phyloP scores from a whole-genome alignment of 495 filamentous ascomycete genomes.

The Aspergillus bertholletiae region DNA sequence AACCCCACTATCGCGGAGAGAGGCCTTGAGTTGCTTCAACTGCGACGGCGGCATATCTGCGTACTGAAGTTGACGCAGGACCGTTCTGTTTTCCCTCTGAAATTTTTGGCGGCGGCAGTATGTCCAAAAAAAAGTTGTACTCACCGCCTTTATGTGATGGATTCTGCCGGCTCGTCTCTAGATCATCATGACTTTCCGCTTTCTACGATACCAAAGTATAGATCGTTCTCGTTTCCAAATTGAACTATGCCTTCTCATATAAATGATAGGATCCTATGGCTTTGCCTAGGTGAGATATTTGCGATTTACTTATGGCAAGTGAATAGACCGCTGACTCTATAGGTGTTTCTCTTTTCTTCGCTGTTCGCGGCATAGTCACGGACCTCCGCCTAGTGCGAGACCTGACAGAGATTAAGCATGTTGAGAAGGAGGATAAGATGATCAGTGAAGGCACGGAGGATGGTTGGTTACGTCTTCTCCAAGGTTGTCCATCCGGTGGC shows the following conservation, averaged over 20 bases:
- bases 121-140: slow-evolving; percentile 22
- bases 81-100: slow-evolving; percentile 11
- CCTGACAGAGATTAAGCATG: slow-evolving; percentile 46
- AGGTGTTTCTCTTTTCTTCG: slow-evolving; percentile 47
- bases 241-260: slow-evolving; percentile 37
- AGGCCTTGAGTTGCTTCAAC: slow-evolving; percentile 90
- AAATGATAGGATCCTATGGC: slow-evolving; percentile 42
- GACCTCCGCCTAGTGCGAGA: slow-evolving; percentile 45
- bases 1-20: slow-evolving; percentile 80
- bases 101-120: slow-evolving; percentile 20
- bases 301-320: neutral
- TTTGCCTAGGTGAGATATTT: slow-evolving; percentile 35
- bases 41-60: slow-evolving; percentile 86
- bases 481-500: neutral
- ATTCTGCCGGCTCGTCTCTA: slow-evolving; percentile 29
- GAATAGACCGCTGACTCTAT: neutral
- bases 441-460: slow-evolving; percentile 48
- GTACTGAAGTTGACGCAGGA: slow-evolving; percentile 9
- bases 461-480: slow-evolving; percentile 21
- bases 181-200: slow-evolving; percentile 27
- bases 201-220: slow-evolving; percentile 6
- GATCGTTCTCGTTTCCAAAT: neutral
- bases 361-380: slow-evolving; percentile 40
- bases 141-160: slow-evolving; percentile 30
- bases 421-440: slow-evolving; percentile 43